Conservation (phyloP, 2,329 filamentous ascomycete species). For the Bipolaris victoriae region DNA sequence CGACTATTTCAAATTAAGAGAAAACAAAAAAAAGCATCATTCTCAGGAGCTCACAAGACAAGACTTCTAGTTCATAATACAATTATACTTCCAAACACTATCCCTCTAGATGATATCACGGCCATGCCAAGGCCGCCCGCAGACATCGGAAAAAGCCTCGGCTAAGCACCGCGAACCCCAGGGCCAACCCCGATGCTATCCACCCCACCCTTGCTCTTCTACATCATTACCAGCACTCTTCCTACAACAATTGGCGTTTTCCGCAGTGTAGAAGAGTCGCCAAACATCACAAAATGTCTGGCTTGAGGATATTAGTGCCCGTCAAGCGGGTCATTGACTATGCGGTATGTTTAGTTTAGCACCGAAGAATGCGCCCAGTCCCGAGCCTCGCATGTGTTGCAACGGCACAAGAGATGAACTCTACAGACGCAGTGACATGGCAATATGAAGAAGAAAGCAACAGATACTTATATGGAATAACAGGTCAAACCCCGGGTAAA, state of each 20-base stretch:
- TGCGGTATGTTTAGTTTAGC: constrained; percentile 51
- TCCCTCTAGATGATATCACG: background rate
- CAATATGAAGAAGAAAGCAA: no score
- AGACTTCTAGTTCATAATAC: no score
- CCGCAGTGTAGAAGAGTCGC: constrained; percentile 2
- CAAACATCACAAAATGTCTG: constrained; percentile 47
- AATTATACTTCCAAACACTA: background rate
- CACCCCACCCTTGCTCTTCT: constrained; percentile 18
- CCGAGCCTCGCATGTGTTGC: background rate
- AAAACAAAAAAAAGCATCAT: no score
- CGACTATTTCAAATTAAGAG: no score
- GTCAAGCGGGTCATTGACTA: constrained; percentile 66
- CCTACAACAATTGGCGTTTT: constrained; percentile 1
- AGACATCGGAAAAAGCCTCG: constrained; percentile 16
- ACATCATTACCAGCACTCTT: constrained; percentile 7
- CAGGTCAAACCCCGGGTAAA: constrained; percentile 74
- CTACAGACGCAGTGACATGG: no score
- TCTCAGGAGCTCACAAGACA: no score
- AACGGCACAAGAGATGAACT: background rate
- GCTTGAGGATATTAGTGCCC: constrained; percentile 61
- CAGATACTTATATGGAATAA: no score
- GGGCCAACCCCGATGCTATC: constrained; percentile 16
- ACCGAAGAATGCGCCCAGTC: background rate
- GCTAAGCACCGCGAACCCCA: constrained; percentile 15
- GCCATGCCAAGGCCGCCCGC: constrained; percentile 13